phyloP scores from a whole-genome alignment of 768 basidiomycete species.

The Boletus vinaceobasis region DNA sequence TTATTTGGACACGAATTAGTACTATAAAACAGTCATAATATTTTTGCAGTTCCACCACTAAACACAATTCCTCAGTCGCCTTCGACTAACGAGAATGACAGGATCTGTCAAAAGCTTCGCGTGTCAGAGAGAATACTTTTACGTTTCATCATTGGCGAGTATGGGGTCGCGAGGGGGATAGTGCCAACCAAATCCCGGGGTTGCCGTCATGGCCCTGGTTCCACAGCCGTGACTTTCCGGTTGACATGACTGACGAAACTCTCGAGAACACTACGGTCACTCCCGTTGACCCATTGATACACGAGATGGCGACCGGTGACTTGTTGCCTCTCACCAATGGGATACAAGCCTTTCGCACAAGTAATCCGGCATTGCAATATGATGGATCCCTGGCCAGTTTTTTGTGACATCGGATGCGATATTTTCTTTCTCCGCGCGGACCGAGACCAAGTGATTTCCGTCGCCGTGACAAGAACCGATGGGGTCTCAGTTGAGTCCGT shows the following conservation, averaged over 20 bases:
- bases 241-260: slow-evolving; percentile 66
- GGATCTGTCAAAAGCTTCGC: too few relatives aligned
- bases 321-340: slow-evolving; percentile 9
- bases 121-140: not conserved
- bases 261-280: slow-evolving; percentile 56
- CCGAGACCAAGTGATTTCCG: slow-evolving; percentile 65
- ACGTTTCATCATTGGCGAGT: not conserved
- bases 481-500: not conserved
- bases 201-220: not conserved
- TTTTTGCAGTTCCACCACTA: too few relatives aligned
- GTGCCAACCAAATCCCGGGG: too few relatives aligned
- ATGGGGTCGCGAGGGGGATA: too few relatives aligned
- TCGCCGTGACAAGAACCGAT: slow-evolving; percentile 27
- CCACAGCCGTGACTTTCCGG: slow-evolving; percentile 38
- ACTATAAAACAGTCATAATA: too few relatives aligned
- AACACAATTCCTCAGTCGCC: too few relatives aligned
- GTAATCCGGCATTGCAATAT: slow-evolving; percentile 27
- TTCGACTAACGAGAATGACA: too few relatives aligned
- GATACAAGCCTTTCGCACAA: slow-evolving; percentile 15
- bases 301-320: slow-evolving; percentile 21
- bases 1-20: too few relatives aligned
- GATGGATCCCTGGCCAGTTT: not conserved
- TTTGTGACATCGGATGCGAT: not conserved
- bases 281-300: slow-evolving; percentile 63
- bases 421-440: slow-evolving; percentile 53